Evolutionary conservation across 2,329 filamentous ascomycete genomes (phyloP).

Genomic region (Colletotrichum euphorbiae): DNA sequence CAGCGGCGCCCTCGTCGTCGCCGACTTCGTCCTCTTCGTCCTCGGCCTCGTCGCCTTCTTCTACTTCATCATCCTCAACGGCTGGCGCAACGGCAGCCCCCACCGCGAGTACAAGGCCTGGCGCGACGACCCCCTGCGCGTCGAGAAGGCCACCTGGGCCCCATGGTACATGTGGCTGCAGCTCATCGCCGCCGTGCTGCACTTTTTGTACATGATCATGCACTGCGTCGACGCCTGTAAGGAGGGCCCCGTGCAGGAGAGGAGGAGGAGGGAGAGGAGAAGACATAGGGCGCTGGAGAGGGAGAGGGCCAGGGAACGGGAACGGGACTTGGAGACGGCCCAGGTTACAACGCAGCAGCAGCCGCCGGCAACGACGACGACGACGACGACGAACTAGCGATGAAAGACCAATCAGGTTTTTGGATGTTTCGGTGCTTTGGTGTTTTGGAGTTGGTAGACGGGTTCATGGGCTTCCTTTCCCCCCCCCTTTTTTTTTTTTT

Average conservation of each 20-base stretch:
- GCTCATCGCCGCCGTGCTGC: constrained; percentile 40
- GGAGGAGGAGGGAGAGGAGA: constrained; percentile 20
- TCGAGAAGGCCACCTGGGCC: constrained; percentile 40
- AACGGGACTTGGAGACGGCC: constrained; percentile 20
- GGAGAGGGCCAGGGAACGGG: not conserved
- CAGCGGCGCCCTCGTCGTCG: constrained; percentile 37
- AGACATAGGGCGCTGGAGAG: constrained; percentile 6
- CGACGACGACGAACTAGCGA: not conserved
- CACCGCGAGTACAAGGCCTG: constrained; percentile 31
- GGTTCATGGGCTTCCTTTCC: not conserved
- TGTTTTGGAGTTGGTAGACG: constrained; percentile 1
- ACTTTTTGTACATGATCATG: constrained; percentile 42
- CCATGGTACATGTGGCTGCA: constrained; percentile 43
- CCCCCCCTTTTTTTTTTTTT: too few species aligned
- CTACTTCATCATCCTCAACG: constrained; percentile 41
- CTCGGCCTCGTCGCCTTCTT: constrained; percentile 42
- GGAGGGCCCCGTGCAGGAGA: constrained; percentile 12
- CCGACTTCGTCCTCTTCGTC: constrained; percentile 40
- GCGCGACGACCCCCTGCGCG: constrained; percentile 37
- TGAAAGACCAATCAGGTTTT: not conserved
- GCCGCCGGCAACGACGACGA: not conserved
- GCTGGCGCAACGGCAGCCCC: constrained; percentile 37
- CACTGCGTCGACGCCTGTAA: constrained; percentile 41
- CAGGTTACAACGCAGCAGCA: constrained; percentile 5
- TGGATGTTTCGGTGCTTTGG: not conserved